Conservation (phyloP, 495 filamentous ascomycete species). For the Physcia stellaris region DNA sequence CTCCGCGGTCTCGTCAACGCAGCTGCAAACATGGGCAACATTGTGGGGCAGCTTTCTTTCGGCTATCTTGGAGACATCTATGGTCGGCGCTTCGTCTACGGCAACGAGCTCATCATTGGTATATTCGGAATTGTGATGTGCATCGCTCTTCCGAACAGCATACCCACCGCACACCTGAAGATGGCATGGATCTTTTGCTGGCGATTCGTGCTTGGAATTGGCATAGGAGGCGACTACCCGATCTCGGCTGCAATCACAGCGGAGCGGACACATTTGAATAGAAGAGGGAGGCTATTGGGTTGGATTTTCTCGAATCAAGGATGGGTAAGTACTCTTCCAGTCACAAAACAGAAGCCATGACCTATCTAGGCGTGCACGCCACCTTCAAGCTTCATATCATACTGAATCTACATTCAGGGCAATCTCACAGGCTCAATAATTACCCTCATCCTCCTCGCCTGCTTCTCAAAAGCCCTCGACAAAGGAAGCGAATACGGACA, state of each 20-base stretch:
- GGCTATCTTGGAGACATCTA: constrained; percentile 48
- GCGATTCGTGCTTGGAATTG: constrained; percentile 42
- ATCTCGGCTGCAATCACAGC: constrained; percentile 45
- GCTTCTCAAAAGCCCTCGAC: constrained; percentile 5
- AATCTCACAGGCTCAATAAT: constrained; percentile 8
- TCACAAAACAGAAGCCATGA: too few species aligned
- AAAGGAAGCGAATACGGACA: constrained; percentile 8
- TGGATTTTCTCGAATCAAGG: constrained; percentile 11
- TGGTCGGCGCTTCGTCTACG: constrained; percentile 52
- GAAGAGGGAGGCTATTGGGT: constrained; percentile 5
- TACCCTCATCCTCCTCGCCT: constrained; percentile 9
- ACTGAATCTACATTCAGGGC: constrained; percentile 3
- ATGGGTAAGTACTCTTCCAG: too few species aligned
- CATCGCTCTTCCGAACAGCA: constrained; percentile 30
- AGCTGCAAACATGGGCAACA: too few species aligned
- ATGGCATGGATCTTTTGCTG: constrained; percentile 45
- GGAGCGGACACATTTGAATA: constrained; percentile 10
- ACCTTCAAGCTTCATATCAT: not conserved
- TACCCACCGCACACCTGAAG: constrained; percentile 36
- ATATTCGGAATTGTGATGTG: constrained; percentile 42
- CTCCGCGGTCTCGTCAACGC: constrained; percentile 6
- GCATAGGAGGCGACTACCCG: constrained; percentile 40
- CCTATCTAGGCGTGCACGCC: too few species aligned
- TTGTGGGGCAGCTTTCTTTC: constrained; percentile 47
- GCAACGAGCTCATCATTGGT: constrained; percentile 47